A percentile compares a stretch with the other conserved stretches of the same genome.
Evolutionary conservation across 2,329 filamentous ascomycete genomes (phyloP).

Genomic region (Apiospora saccharicola): DNA sequence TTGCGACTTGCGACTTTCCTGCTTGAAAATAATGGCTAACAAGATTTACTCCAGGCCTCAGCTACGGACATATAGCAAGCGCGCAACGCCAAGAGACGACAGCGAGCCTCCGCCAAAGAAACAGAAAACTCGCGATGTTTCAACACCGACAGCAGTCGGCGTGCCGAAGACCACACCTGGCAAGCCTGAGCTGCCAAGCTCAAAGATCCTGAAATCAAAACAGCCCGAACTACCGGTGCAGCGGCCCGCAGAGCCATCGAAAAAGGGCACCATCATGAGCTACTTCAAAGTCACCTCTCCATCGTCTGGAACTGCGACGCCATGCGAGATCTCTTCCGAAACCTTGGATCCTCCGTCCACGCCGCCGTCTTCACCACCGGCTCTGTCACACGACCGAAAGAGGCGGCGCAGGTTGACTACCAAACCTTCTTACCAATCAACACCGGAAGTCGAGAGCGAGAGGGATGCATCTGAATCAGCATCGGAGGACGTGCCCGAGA

Average conservation of each 20-base stretch:
- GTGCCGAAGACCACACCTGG: not conserved
- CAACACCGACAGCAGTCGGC: not conserved
- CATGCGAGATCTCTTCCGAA: slow-evolving; percentile 33
- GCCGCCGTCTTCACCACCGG: slow-evolving; percentile 40
- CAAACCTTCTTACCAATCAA: not conserved
- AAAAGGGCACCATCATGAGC: slow-evolving; percentile 40
- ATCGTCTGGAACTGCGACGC: slow-evolving; percentile 28
- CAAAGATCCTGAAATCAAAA: slow-evolving; percentile 5
- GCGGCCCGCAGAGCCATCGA: slow-evolving; percentile 28
- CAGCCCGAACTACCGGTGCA: slow-evolving; percentile 26
- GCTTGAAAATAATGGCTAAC: not conserved
- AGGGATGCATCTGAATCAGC: not conserved
- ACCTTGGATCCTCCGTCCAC: not conserved
- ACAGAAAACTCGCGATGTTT: slow-evolving; percentile 25
- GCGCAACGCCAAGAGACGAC: slow-evolving; percentile 35
- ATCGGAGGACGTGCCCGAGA: slow-evolving; percentile 27
- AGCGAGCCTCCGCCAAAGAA: slow-evolving; percentile 37
- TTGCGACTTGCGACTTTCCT: no score
- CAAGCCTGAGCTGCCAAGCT: not conserved
- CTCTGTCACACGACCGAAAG: slow-evolving; percentile 39
- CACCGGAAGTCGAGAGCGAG: slow-evolving; percentile 23
- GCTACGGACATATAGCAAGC: slow-evolving; percentile 48
- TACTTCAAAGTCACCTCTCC: slow-evolving; percentile 40
- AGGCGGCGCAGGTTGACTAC: slow-evolving; percentile 23
- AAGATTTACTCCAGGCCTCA: slow-evolving; percentile 35